Evolutionary conservation across 1,284 basidiomycete genomes (phyloP).

Genomic region (Tausonia pullulans): DNA sequence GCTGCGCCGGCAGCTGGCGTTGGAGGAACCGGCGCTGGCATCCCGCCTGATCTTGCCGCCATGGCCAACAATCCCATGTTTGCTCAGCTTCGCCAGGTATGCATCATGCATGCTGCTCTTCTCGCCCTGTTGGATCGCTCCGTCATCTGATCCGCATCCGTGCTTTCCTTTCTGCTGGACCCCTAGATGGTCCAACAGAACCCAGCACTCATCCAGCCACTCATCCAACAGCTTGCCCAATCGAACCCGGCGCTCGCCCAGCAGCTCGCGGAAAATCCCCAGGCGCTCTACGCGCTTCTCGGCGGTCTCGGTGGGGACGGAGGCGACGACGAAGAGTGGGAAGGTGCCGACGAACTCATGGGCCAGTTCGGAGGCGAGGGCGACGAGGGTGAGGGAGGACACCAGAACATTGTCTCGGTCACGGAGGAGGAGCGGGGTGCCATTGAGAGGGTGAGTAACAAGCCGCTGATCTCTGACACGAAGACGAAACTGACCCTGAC

Average conservation of each 20-base stretch:
- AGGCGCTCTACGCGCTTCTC: slow-evolving; percentile 54
- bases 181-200: slow-evolving; percentile 55
- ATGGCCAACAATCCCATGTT: slow-evolving; percentile 54
- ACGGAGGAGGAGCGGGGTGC: slow-evolving; percentile 75
- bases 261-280: slow-evolving; percentile 54
- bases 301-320: slow-evolving; percentile 36
- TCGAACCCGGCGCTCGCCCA: slow-evolving; percentile 65
- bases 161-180: too few species aligned
- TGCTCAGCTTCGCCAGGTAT: slow-evolving; percentile 47
- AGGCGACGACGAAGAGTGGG: slow-evolving; percentile 33
- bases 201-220: slow-evolving; percentile 60
- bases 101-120: not conserved
- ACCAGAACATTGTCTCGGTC: slow-evolving; percentile 53
- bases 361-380: slow-evolving; percentile 18
- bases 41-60: slow-evolving; percentile 28
- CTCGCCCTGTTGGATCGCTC: too few species aligned
- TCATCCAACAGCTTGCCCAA: slow-evolving; percentile 68
- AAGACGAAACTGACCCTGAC: not conserved
- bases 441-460: slow-evolving; percentile 61
- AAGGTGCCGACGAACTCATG: slow-evolving; percentile 15
- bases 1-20: slow-evolving; percentile 29
- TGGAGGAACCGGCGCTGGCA: slow-evolving; percentile 13
- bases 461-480: not conserved
- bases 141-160: not conserved
- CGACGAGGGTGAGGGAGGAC: slow-evolving; percentile 42